Percentiles rank a stretch among this genome's conserved stretches.
phyloP scores from a whole-genome alignment of 2,329 filamentous ascomycete genomes.

The Trichophyton benhamiae region DNA sequence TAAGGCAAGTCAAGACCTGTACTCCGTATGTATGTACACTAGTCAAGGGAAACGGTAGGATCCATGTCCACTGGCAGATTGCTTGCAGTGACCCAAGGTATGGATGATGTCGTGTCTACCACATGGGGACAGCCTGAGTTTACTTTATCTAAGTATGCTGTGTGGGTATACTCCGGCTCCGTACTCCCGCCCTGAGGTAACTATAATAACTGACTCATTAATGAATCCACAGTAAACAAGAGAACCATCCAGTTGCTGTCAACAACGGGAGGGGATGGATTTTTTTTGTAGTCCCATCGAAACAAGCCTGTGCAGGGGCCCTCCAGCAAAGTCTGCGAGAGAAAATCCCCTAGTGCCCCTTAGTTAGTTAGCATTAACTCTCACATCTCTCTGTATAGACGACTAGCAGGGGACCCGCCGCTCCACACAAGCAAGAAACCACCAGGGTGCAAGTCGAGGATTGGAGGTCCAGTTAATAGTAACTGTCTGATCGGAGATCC shows the following conservation, averaged over 20 bases:
- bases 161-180: not conserved
- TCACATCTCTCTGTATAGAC: too few species aligned
- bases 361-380: too few species aligned
- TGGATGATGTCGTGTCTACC: not conserved
- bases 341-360: too few species aligned
- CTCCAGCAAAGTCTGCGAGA: too few species aligned
- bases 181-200: not conserved
- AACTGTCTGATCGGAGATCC: too few species aligned
- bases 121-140: not conserved
- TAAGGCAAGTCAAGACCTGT: too few species aligned
- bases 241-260: not conserved
- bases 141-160: not conserved
- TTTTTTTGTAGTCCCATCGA: not conserved
- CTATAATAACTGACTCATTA: not conserved
- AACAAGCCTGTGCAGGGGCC: not conserved
- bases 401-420: too few species aligned
- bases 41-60: not conserved
- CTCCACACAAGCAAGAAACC: too few species aligned
- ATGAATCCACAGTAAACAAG: not conserved
- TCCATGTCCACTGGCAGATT: not conserved
- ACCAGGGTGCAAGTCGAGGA: too few species aligned
- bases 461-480: too few species aligned
- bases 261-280: not conserved
- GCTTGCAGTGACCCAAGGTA: not conserved
- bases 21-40: too few species aligned